A percentile compares a stretch with the other conserved stretches of the same genome.
Conservation (phyloP, 495 filamentous ascomycete genomes). For the Neurospora pannonica region DNA sequence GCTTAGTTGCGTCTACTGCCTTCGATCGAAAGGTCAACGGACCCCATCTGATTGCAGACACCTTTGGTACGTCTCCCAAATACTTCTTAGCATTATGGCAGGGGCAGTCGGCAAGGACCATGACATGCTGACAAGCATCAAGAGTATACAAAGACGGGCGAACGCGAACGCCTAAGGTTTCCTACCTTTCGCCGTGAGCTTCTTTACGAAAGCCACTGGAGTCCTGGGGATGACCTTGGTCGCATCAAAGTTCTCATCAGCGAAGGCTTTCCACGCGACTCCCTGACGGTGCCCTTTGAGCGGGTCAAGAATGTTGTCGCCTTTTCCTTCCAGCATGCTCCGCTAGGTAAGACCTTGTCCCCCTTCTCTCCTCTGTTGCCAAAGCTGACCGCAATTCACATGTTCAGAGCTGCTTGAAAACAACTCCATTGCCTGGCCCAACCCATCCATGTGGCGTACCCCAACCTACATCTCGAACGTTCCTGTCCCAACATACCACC, state of each 20-base stretch:
- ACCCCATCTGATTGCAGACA: slow-evolving; percentile 45
- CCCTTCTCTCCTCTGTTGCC: neutral
- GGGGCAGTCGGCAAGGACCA: neutral
- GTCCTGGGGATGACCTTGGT: slow-evolving; percentile 59
- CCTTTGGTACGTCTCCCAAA: slow-evolving; percentile 32
- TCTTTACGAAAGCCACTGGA: slow-evolving; percentile 62
- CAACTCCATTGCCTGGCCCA: slow-evolving; percentile 76
- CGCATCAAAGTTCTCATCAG: slow-evolving; percentile 70
- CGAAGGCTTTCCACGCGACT: slow-evolving; percentile 55
- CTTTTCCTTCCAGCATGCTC: slow-evolving; percentile 84
- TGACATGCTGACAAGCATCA: neutral
- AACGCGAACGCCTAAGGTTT: slow-evolving; percentile 57
- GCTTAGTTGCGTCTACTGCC: slow-evolving; percentile 48
- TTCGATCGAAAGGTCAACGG: slow-evolving; percentile 49
- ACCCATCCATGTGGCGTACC: slow-evolving; percentile 60
- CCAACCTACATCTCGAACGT: slow-evolving; percentile 24
- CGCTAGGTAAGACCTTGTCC: slow-evolving; percentile 46
- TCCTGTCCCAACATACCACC: slow-evolving; percentile 30
- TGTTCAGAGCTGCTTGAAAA: slow-evolving; percentile 57
- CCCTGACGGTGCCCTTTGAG: slow-evolving; percentile 48
- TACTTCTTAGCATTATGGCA: neutral
- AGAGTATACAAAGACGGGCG: slow-evolving; percentile 57
- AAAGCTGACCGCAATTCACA: neutral
- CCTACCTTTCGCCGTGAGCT: slow-evolving; percentile 66
- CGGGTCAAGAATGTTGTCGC: slow-evolving; percentile 62